Percentiles rank a stretch among this genome's conserved stretches.
Evolutionary conservation across 768 basidiomycete species (phyloP).

Genomic region (Pleurotus cornucopiae): DNA sequence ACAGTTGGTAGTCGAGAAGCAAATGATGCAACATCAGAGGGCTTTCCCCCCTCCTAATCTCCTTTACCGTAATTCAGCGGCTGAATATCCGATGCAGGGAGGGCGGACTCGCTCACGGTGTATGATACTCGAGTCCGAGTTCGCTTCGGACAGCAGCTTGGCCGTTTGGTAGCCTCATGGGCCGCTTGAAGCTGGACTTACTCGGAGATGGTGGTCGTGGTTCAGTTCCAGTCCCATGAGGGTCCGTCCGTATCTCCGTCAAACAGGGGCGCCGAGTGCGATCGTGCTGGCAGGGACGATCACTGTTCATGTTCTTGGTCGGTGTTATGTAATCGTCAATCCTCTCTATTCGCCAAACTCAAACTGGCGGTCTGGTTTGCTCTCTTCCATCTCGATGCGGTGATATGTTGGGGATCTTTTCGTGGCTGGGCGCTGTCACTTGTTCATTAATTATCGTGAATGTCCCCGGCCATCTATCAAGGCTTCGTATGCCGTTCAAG

Average conservation of each 20-base stretch:
- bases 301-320: not conserved
- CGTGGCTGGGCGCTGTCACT: too few species aligned
- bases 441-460: too few species aligned
- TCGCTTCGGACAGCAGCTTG: not conserved
- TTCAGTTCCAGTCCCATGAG: too few species aligned
- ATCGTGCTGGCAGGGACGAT: not conserved
- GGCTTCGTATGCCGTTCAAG: too few species aligned
- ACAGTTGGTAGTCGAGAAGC: constrained; percentile 6
- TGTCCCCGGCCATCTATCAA: too few species aligned
- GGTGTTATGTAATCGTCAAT: not conserved
- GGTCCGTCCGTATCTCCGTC: too few species aligned
- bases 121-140: too few species aligned
- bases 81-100: not conserved
- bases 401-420: too few species aligned
- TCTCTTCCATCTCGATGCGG: too few species aligned
- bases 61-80: not conserved
- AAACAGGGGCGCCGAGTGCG: not conserved
- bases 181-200: not conserved
- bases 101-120: not conserved
- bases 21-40: constrained; percentile 7
- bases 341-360: not conserved
- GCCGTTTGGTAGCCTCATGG: constrained; percentile 5
- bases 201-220: not conserved
- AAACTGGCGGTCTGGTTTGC: not conserved
- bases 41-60: constrained; percentile 8